Base-by-base conservation (phyloP, 2,329 filamentous ascomycete genomes). In the Myriosclerotinia curreyana region DNA sequence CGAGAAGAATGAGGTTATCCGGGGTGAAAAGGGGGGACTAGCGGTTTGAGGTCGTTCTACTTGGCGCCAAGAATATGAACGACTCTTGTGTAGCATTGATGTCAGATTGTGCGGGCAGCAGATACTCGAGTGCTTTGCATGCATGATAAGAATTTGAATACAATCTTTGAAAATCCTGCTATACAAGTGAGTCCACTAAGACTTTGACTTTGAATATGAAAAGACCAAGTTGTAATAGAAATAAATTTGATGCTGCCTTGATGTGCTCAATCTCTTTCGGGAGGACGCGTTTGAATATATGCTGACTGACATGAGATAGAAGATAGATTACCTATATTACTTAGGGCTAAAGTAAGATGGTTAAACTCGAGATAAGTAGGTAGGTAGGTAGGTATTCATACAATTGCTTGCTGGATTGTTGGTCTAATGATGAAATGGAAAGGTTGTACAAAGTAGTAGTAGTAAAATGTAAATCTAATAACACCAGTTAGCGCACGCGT, bases 61-160 rank as follows among this genome's bases (percentile, higher is more conserved):
- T 63, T 42, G 52, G 46, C 52, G 53, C 42, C 53, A 59, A 63
- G 44, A 34, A n/a, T 54, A n/a, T 44, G 20, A 51, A 46, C 14
- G 36, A 20, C 40, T 46, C 40, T 25, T 58, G 54, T 46, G 7
- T 36, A 46, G 28, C 54, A 58, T 20, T 11, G 20, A 52, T 34
- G 17, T 20, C 17, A 20, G 28, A 20, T 51, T 12, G 28, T 56
- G 40, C 7, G 25, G 20, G 40, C n/a, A 36, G 28, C 42, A 58
- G 28, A 58, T 25, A 48, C 31, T 48, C 15, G 14, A 48, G 3
- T 20, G 22, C 17, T 49, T 48, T 48, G 55, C 8, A 25, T 48
- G 55, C 8, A 25, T 48, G 55, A 20, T 48, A 20, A 59, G 42
- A 59, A 38, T 15, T 44, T 5, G n/a, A 48, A 48, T 38, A 7